Percentiles rank a stretch among this genome's conserved stretches.
Evolutionary conservation across 306 rosid genomes (phyloP).

Genomic region (Betula pendula): DNA sequence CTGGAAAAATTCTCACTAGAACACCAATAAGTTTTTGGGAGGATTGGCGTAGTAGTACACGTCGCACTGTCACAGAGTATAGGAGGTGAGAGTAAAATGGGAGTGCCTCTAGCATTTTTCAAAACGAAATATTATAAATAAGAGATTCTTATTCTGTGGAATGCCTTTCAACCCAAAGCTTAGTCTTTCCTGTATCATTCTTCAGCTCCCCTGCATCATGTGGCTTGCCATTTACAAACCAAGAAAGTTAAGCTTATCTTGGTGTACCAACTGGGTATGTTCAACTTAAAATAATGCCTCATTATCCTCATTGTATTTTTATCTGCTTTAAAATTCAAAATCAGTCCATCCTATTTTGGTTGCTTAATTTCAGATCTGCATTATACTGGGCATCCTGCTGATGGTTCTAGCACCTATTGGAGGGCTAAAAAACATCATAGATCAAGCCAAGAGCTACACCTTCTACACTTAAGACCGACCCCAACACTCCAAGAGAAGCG

Average conservation of each 20-base stretch:
- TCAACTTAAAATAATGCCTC: not conserved
- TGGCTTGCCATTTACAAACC: slow-evolving; percentile 74
- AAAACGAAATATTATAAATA: not conserved
- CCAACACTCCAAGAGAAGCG: not conserved
- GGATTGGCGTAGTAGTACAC: no score
- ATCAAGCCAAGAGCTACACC: slow-evolving; percentile 51
- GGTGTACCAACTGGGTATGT: slow-evolving; percentile 75
- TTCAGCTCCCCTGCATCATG: slow-evolving; percentile 71
- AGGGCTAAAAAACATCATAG: slow-evolving; percentile 57
- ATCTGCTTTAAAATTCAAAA: slow-evolving; percentile 4
- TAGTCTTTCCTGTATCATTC: slow-evolving; percentile 5
- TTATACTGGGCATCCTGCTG: slow-evolving; percentile 53
- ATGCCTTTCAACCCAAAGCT: not conserved
- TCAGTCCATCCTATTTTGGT: not conserved
- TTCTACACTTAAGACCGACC: slow-evolving; percentile 36
- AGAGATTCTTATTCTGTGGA: not conserved
- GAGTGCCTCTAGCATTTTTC: no score
- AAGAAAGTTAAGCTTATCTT: slow-evolving; percentile 50
- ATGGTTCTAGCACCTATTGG: slow-evolving; percentile 72
- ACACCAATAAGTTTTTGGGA: no score
- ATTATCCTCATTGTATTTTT: not conserved
- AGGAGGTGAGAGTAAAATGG: no score
- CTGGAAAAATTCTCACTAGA: no score
- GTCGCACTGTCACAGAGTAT: no score
- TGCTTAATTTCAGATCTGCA: slow-evolving; percentile 54